These are phyloP conservation scores for Podochytrium sp. DNA, from an alignment of 192 early-diverging fungal genomes.

Conservation along the genomic window DNA sequence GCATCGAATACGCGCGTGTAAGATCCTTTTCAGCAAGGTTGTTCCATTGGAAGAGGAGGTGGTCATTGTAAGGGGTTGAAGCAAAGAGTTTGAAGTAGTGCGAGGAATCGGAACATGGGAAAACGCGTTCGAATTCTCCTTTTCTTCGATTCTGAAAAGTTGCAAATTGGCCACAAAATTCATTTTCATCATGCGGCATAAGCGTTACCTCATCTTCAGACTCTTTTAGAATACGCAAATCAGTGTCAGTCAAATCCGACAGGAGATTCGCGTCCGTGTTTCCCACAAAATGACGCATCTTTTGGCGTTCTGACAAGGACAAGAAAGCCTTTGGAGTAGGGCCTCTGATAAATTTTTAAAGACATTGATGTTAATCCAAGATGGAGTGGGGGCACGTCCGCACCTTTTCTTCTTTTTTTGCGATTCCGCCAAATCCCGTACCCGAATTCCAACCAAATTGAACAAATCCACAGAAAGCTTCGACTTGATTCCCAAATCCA, in stretches of 20 bases:
- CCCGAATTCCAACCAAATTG: constrained; percentile 49
- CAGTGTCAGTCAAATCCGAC: constrained; percentile 34
- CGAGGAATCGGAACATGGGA: constrained; percentile 28
- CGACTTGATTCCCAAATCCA: constrained; percentile 48
- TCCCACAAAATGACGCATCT: constrained; percentile 13
- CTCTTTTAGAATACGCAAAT: constrained; percentile 39
- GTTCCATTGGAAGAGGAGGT: constrained; percentile 46
- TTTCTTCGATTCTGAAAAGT: constrained; percentile 22
- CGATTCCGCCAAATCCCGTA: constrained; percentile 32
- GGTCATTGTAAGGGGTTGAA: constrained; percentile 36
- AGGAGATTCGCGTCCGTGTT: constrained; percentile 23
- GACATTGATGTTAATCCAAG: too few relatives aligned
- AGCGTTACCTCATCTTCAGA: constrained; percentile 48
- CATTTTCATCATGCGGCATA: not conserved
- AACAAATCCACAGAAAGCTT: constrained; percentile 45
- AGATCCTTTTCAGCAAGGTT: not conserved
- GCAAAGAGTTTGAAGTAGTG: constrained; percentile 27
- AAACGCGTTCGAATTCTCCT: constrained; percentile 49
- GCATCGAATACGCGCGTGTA: not conserved
- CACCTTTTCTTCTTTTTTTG: constrained; percentile 25
- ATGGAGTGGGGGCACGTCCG: not conserved
- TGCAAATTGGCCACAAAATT: too few relatives aligned
- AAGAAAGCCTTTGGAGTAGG: constrained; percentile 14
- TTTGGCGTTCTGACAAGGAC: constrained; percentile 22
- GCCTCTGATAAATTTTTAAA: not conserved